phyloP scores from a whole-genome alignment of 305 asterid genomes.

The Striga hermonthica region DNA sequence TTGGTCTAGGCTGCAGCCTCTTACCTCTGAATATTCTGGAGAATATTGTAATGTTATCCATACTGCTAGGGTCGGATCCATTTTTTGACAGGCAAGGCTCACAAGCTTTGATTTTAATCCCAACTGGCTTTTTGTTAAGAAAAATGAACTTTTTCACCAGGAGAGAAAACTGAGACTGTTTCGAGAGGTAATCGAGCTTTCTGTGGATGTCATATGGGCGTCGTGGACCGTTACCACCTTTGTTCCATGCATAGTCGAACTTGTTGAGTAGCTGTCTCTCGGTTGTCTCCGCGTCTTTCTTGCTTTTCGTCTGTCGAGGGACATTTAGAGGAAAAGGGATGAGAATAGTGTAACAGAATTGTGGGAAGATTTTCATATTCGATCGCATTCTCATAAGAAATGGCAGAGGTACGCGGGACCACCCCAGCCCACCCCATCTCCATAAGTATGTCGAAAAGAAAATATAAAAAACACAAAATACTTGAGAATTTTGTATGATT shows the following conservation, averaged over 20 bases:
- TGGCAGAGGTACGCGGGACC: too few species aligned
- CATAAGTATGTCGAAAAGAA: too few species aligned
- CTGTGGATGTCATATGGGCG: conserved; percentile 57
- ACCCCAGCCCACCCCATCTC: too few species aligned
- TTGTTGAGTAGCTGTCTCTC: conserved; percentile 68
- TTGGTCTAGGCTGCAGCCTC: conserved; percentile 47
- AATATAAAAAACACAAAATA: too few species aligned
- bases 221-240: conserved; percentile 68
- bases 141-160: conserved; percentile 42
- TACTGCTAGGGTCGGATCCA: conserved; percentile 28
- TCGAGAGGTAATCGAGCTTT: conserved; percentile 43
- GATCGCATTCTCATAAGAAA: too few species aligned
- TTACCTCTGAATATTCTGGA: conserved; percentile 51
- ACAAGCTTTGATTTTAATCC: conserved; percentile 50
- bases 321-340: conserved; percentile 13
- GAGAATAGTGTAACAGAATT: conserved; percentile 14
- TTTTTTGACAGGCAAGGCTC: conserved; percentile 34
- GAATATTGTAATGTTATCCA: conserved; percentile 32
- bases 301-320: conserved; percentile 54
- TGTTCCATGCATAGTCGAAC: conserved; percentile 96
- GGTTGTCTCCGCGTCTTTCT: conserved; percentile 69
- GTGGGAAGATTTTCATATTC: too few species aligned
- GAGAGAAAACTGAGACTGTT: conserved; percentile 40
- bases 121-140: conserved; percentile 52
- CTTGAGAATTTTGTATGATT: too few species aligned